phyloP scores from a whole-genome alignment of 2,329 filamentous ascomycete genomes.

The Septoria linicola region DNA sequence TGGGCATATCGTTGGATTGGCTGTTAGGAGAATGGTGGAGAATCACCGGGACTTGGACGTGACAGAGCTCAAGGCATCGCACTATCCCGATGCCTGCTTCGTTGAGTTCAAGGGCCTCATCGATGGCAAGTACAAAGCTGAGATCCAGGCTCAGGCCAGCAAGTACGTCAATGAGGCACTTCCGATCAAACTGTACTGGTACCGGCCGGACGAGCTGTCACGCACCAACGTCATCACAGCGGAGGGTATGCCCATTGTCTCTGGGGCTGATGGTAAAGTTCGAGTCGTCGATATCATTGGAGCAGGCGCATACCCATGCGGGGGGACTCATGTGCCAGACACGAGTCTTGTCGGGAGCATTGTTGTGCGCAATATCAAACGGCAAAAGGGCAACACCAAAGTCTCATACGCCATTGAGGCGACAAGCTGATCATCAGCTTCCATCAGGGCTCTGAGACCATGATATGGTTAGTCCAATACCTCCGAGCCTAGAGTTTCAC shows the following conservation, averaged over 20 bases:
- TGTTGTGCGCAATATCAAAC: constrained; percentile 65
- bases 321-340: constrained; percentile 65
- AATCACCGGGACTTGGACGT: constrained; percentile 60
- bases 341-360: constrained; percentile 61
- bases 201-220: constrained; percentile 52
- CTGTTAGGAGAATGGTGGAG: constrained; percentile 60
- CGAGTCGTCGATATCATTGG: constrained; percentile 69
- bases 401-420: constrained; percentile 46
- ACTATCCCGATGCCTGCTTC: constrained; percentile 66
- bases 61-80: constrained; percentile 61
- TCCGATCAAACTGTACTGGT: constrained; percentile 63
- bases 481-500: background rate
- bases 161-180: constrained; percentile 57
- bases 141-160: constrained; percentile 62
- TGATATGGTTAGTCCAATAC: background rate
- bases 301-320: constrained; percentile 69
- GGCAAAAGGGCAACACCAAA: constrained; percentile 62
- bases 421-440: constrained; percentile 3
- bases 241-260: constrained; percentile 16
- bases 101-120: constrained; percentile 69
- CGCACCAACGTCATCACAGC: constrained; percentile 13
- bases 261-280: constrained; percentile 54
- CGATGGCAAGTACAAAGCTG: constrained; percentile 60
- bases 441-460: background rate
- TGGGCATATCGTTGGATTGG: constrained; percentile 68